Conservation (phyloP, 805 yeast species). For the Dipodascopsis uninucleata region DNA sequence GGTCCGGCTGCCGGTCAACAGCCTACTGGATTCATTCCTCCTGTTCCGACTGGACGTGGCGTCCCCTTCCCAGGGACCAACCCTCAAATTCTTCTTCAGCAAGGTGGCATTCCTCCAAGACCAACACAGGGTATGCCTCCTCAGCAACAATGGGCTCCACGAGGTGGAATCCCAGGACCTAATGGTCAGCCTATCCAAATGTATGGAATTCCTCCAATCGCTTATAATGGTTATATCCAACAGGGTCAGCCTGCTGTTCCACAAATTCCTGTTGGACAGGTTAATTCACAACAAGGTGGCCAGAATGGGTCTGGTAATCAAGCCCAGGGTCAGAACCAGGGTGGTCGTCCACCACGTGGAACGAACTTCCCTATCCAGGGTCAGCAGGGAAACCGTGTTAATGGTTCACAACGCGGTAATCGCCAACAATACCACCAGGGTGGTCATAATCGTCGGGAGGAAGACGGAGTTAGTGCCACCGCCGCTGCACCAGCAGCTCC, state of each 20-base stretch:
- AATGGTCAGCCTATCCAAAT: conserved; percentile 81
- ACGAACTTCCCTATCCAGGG: conserved; percentile 15
- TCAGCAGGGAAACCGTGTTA: conserved; percentile 15
- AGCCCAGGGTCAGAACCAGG: conserved; percentile 37
- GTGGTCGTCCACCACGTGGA: conserved; percentile 22
- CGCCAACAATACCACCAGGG: conserved; percentile 22
- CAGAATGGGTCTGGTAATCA: conserved; percentile 42
- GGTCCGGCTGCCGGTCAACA: conserved; percentile 48
- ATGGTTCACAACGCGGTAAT: conserved; percentile 34
- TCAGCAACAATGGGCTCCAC: conserved; percentile 47
- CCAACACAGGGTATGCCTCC: conserved; percentile 35
- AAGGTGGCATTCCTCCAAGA: conserved; percentile 35
- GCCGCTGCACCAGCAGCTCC: conserved; percentile 30
- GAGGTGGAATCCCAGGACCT: conserved; percentile 63
- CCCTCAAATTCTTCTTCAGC: conserved; percentile 40
- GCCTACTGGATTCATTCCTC: conserved; percentile 80
- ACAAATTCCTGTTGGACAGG: conserved; percentile 37
- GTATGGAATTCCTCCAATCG: conserved; percentile 79
- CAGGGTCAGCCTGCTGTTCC: conserved; percentile 43
- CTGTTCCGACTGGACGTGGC: conserved; percentile 64
- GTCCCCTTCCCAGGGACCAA: conserved; percentile 42
- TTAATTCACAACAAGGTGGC: conserved; percentile 39
- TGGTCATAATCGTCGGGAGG: conserved; percentile 18
- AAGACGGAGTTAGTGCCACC: conserved; percentile 10
- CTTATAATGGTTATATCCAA: conserved; percentile 49